Base-by-base conservation (phyloP, 108 stramenopile species). In the Fragilaria crotonensis region DNA sequence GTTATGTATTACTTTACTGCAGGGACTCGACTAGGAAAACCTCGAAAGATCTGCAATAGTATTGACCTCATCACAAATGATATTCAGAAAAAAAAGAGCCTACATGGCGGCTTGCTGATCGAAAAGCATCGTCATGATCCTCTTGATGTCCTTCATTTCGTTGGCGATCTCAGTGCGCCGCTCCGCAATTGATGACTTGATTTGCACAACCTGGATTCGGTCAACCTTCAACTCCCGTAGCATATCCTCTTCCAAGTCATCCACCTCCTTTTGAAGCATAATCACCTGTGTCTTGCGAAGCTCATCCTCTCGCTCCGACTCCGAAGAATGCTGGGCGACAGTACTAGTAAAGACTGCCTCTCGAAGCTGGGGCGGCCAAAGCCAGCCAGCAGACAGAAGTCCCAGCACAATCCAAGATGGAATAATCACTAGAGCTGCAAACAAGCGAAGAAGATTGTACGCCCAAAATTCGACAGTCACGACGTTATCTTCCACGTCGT, bases 311-410 rank as follows among this genome's bases (percentile, higher is more conserved):
- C 50, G 71, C 50, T 66, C 79, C 28, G 57, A 68, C 53, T 73
- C 83, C 57, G 57, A 79, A 59, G 50, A 77, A 58, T 60, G 78
- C 55, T 65, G 68, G 0, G 65, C 52, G 1, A 80, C 52, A 5
- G 60, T 48, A 55, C 70, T 66, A 9, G 74, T 75, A 30, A 80
- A 80, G 30, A 80, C 25, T 19, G 36, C 33, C 27, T 80, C 83
- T 18, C 84, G 77, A 23, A 86, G 70, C 59, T 90, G 88, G 1
- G 88, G 88, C 19, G 88, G 88, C 88, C 88, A 90, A 28, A 86
- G 61, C 73, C 77, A 81, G 21, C 88, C 88, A n/a, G 68, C 71
- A 1, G 80, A 75, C 0, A 81, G 18, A 31, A 81, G 57, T 18
- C 88, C 88, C 28, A 81, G 25, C 2, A 84, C 21, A 7, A 90